phyloP scores from a whole-genome alignment of 768 basidiomycete genomes.

The Cantharellus cinnabarinus region DNA sequence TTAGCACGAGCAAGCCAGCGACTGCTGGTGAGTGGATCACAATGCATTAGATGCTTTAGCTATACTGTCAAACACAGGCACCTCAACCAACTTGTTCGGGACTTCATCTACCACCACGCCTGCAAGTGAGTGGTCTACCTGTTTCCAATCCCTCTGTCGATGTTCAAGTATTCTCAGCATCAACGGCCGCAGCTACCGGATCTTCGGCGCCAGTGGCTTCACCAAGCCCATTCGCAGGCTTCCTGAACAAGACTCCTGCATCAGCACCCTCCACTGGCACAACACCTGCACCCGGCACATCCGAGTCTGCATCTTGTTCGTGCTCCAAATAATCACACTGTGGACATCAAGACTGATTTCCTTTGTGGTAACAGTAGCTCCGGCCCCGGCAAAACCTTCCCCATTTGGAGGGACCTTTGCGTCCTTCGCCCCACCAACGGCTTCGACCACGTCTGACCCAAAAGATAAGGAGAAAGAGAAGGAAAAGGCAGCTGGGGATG shows the following conservation, averaged over 20 bases:
- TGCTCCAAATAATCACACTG: too few species aligned
- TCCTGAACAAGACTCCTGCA: neutral
- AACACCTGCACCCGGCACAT: neutral
- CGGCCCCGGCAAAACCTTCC: neutral
- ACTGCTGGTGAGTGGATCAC: too few species aligned
- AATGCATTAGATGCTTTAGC: too few species aligned
- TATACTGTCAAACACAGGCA: too few species aligned
- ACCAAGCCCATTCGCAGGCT: neutral
- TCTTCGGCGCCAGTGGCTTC: neutral
- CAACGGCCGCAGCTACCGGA: neutral
- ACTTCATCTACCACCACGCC: too few species aligned
- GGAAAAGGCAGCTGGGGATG: too few species aligned
- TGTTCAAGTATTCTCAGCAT: too few species aligned
- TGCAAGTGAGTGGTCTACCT: too few species aligned
- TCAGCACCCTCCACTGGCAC: neutral
- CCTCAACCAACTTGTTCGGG: neutral
- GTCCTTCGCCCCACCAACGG: neutral
- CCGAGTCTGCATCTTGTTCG: neutral
- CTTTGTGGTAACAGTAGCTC: neutral
- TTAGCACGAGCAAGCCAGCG: too few species aligned
- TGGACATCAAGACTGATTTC: too few species aligned
- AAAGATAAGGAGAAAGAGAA: too few species aligned
- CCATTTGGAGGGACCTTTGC: neutral
- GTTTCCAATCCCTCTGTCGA: too few species aligned
- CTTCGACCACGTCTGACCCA: neutral